Evolutionary conservation across 2,329 filamentous ascomycete genomes (phyloP).

Genomic region (Claviceps spartinae): DNA sequence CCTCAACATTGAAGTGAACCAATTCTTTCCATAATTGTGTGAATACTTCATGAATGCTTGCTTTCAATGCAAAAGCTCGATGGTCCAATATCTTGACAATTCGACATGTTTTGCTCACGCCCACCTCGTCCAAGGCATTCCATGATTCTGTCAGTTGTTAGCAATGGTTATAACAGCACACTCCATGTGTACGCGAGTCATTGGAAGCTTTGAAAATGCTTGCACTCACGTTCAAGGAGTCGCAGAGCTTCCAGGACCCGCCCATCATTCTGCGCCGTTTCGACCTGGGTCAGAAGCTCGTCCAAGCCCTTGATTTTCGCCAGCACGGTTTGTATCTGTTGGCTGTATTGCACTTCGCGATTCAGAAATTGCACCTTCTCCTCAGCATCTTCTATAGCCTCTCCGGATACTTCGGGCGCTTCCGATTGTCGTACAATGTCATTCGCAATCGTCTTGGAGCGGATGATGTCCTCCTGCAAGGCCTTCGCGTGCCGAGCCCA

Average conservation of each 20-base stretch:
- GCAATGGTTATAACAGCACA: background rate
- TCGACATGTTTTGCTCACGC: constrained; percentile 46
- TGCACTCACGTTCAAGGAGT: constrained; percentile 40
- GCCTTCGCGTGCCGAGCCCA: constrained; percentile 80
- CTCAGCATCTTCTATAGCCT: constrained; percentile 38
- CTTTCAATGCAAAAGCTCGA: constrained; percentile 52
- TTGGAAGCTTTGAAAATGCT: background rate
- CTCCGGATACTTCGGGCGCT: constrained; percentile 39
- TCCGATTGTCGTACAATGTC: constrained; percentile 71
- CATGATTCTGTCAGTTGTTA: constrained; percentile 34
- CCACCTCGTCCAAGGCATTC: constrained; percentile 43
- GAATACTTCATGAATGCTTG: constrained; percentile 51
- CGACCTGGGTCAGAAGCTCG: constrained; percentile 47
- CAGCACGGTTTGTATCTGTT: constrained; percentile 39
- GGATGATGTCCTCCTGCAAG: constrained; percentile 73
- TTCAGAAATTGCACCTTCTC: constrained; percentile 42
- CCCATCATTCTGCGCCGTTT: constrained; percentile 39
- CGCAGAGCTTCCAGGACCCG: constrained; percentile 43
- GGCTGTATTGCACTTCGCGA: constrained; percentile 44
- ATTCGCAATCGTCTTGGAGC: constrained; percentile 64
- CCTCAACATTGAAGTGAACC: constrained; percentile 45
- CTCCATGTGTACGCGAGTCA: background rate
- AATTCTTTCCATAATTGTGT: constrained; percentile 58
- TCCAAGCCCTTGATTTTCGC: constrained; percentile 42
- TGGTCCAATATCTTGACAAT: constrained; percentile 51